These are phyloP conservation scores for Ailanthus altissimus DNA, from an alignment of 345 rosid species.

Conservation along the genomic window DNA sequence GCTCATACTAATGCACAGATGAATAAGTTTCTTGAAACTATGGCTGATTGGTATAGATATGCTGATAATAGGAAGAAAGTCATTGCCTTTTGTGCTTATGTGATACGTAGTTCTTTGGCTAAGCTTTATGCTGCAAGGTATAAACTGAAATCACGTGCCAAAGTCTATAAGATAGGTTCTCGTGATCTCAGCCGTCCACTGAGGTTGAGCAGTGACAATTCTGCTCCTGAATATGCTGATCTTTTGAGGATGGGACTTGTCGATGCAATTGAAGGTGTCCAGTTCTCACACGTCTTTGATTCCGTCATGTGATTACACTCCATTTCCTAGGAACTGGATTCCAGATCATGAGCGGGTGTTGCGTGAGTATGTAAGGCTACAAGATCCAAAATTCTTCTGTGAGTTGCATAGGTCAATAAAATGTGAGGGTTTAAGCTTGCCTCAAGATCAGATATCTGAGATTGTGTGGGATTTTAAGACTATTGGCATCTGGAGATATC, in stretches of 20 bases:
- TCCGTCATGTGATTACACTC: conserved; percentile 93
- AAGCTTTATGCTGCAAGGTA: conserved; percentile 96
- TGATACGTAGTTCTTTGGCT: conserved; percentile 91
- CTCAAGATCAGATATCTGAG: conserved; percentile 89
- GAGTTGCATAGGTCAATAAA: conserved; percentile 67
- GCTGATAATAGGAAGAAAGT: conserved; percentile 94
- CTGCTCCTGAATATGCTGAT: conserved; percentile 94
- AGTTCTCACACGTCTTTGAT: conserved; percentile 86
- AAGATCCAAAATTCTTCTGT: conserved; percentile 85
- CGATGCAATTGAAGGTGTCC: conserved; percentile 92
- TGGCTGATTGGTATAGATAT: conserved; percentile 96
- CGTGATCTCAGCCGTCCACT: conserved; percentile 84
- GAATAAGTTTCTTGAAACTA: conserved; percentile 96
- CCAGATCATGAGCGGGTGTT: conserved; percentile 83
- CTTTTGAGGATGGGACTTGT: conserved; percentile 96
- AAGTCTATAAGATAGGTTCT: conserved; percentile 80
- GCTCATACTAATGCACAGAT: conserved; percentile 94
- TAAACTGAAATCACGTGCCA: conserved; percentile 93
- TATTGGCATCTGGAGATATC: conserved; percentile 65
- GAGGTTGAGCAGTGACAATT: conserved; percentile 76
- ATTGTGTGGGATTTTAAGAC: conserved; percentile 89
- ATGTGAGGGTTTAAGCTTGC: conserved; percentile 57
- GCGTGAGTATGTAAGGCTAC: conserved; percentile 71
- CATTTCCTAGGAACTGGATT: conserved; percentile 85
- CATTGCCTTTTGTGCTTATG: conserved; percentile 94